Evolutionary conservation across 306 rosid genomes (phyloP).

Genomic region (Gynostemma pentaphyllum): DNA sequence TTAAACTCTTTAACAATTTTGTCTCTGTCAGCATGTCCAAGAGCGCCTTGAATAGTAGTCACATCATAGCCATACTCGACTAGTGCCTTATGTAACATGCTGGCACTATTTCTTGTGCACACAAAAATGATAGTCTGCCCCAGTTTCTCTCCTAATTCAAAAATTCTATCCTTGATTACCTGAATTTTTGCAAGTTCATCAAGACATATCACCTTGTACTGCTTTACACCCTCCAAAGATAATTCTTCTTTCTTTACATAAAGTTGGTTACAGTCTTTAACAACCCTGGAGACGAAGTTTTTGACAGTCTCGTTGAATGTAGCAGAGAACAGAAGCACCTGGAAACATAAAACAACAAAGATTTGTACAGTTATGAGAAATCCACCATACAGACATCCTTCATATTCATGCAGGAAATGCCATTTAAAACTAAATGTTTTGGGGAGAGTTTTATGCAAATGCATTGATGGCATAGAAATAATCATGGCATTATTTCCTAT

Average conservation of each 20-base stretch:
- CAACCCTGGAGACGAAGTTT: slow-evolving; percentile 49
- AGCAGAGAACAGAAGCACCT: slow-evolving; percentile 89
- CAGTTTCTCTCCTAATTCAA: slow-evolving; percentile 73
- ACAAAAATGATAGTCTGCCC: slow-evolving; percentile 89
- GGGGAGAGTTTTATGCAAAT: not conserved
- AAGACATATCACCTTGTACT: slow-evolving; percentile 60
- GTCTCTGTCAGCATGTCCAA: slow-evolving; percentile 49
- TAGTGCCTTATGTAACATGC: slow-evolving; percentile 44
- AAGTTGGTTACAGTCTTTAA: slow-evolving; percentile 55
- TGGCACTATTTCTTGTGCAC: slow-evolving; percentile 55
- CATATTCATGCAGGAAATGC: not conserved
- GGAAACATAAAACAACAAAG: slow-evolving; percentile 11
- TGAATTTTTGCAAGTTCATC: slow-evolving; percentile 53
- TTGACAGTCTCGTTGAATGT: slow-evolving; percentile 78
- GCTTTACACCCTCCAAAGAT: slow-evolving; percentile 73
- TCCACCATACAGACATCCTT: not conserved
- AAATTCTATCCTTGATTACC: slow-evolving; percentile 50
- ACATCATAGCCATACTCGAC: slow-evolving; percentile 56
- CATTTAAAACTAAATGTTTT: not conserved
- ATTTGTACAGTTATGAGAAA: not conserved
- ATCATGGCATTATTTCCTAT: not conserved
- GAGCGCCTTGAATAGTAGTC: slow-evolving; percentile 68
- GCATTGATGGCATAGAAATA: not conserved
- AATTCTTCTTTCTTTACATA: slow-evolving; percentile 79
- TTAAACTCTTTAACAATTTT: slow-evolving; percentile 73